Conservation (phyloP, 495 filamentous ascomycete species). For the Penicillium robsamsonii region DNA sequence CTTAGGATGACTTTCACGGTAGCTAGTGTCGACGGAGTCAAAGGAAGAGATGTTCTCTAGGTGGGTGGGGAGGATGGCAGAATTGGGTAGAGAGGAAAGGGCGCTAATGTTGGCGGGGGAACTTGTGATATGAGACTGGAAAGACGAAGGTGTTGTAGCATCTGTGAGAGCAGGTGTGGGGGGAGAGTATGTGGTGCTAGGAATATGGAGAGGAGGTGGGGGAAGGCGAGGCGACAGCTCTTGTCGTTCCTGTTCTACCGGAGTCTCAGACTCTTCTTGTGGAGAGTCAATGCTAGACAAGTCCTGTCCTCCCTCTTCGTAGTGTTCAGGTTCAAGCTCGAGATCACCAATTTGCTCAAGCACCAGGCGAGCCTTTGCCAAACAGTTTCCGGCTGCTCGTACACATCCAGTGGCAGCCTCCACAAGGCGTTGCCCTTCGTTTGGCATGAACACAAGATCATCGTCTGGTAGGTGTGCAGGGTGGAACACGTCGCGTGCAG, state of each 20-base stretch:
- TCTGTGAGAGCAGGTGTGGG: slow-evolving; percentile 44
- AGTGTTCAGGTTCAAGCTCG: slow-evolving; percentile 65
- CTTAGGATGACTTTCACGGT: slow-evolving; percentile 34
- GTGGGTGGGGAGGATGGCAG: slow-evolving; percentile 38
- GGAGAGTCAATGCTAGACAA: slow-evolving; percentile 14
- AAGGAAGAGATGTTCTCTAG: slow-evolving; percentile 35
- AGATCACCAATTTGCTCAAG: slow-evolving; percentile 94
- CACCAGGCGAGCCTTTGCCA: slow-evolving; percentile 77
- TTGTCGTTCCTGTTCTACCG: slow-evolving; percentile 21
- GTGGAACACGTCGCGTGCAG: slow-evolving; percentile 73
- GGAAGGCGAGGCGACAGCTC: slow-evolving; percentile 38
- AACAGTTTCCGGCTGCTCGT: slow-evolving; percentile 84
- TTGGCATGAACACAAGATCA: slow-evolving; percentile 72
- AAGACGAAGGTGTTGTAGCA: slow-evolving; percentile 43
- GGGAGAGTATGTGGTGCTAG: slow-evolving; percentile 33
- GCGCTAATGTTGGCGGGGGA: slow-evolving; percentile 22
- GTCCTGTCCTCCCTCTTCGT: slow-evolving; percentile 33
- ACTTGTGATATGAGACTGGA: slow-evolving; percentile 32
- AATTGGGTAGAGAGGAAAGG: slow-evolving; percentile 32
- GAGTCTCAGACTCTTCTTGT: slow-evolving; percentile 19
- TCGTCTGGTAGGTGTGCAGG: slow-evolving; percentile 60
- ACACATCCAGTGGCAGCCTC: slow-evolving; percentile 86
- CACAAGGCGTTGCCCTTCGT: slow-evolving; percentile 75
- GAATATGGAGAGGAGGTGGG: slow-evolving; percentile 43
- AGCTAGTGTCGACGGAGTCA: slow-evolving; percentile 27